phyloP scores from a whole-genome alignment of 75 land plant species.

The Picea glauca region DNA sequence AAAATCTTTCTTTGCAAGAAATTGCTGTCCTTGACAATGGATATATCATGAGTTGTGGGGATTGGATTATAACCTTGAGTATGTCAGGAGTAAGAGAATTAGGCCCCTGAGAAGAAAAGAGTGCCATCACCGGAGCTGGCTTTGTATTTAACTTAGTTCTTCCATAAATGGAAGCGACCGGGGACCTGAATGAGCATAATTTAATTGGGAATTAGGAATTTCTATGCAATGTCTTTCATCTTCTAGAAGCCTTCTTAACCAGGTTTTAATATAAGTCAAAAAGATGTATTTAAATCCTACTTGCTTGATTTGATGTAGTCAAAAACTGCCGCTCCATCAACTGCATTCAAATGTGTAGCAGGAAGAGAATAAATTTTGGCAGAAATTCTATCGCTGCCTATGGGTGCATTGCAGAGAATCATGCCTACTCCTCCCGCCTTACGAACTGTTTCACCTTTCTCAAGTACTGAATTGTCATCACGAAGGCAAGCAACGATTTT shows the following conservation, averaged over 20 bases:
- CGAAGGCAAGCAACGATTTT: conserved; percentile 26
- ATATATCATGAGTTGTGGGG: not conserved
- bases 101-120: conserved; percentile 69
- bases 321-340: conserved; percentile 26
- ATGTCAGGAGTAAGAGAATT: conserved; percentile 45
- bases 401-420: conserved; percentile 26
- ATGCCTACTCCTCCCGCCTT: conserved; percentile 35
- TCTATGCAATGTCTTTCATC: conserved; percentile 3
- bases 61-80: conserved; percentile 35
- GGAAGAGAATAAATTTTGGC: conserved; percentile 55
- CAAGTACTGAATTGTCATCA: conserved; percentile 11
- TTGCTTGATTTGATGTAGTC: conserved; percentile 51
- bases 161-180: conserved; percentile 35
- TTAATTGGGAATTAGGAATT: not conserved
- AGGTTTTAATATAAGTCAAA: not conserved
- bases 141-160: conserved; percentile 21
- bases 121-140: conserved; percentile 64
- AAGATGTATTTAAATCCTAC: conserved; percentile 16
- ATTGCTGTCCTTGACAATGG: too few species aligned
- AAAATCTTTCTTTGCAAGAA: too few species aligned
- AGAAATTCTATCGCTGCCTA: conserved; percentile 9
- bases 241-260: not conserved
- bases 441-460: conserved; percentile 7
- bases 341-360: conserved; percentile 27
- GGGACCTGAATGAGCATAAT: conserved; percentile 28